Percentiles rank a stretch among this genome's conserved stretches.
Conservation (phyloP, 1,284 basidiomycete species). For the Erythrobasidium hasegawianum region DNA sequence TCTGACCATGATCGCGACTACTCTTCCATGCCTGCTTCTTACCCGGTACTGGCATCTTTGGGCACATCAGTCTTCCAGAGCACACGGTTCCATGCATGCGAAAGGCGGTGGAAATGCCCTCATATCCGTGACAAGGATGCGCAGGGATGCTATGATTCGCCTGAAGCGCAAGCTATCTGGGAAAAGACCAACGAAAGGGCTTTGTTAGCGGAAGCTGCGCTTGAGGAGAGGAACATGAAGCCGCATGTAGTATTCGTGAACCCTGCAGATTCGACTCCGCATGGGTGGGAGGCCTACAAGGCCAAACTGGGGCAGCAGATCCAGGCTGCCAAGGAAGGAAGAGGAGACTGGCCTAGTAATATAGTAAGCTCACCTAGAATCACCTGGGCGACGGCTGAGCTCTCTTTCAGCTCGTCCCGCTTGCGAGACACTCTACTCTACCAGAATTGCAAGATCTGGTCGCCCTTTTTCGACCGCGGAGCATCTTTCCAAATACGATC, state of each 20-base stretch:
- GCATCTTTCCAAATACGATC: constrained; percentile 74
- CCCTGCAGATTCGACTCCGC: constrained; percentile 61
- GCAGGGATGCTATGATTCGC: constrained; percentile 37
- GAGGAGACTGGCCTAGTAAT: constrained; percentile 55
- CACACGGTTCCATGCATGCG: constrained; percentile 87
- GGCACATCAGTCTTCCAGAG: constrained; percentile 60
- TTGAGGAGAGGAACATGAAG: constrained; percentile 13
- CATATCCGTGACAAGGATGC: constrained; percentile 38
- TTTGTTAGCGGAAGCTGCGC: constrained; percentile 1
- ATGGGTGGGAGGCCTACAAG: constrained; percentile 63
- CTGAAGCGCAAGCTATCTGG: constrained; percentile 28
- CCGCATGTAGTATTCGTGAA: constrained; percentile 67
- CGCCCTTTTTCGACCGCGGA: constrained; percentile 66
- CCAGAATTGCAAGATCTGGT: constrained; percentile 78
- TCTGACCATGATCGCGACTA: constrained; percentile 8
- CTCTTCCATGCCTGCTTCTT: constrained; percentile 3
- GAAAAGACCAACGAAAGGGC: constrained; percentile 17
- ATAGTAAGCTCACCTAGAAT: constrained; percentile 55
- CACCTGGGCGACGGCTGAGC: neutral
- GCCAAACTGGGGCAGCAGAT: constrained; percentile 54
- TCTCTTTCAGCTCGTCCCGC: constrained; percentile 63
- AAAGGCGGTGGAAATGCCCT: constrained; percentile 69
- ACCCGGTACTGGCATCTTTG: constrained; percentile 63
- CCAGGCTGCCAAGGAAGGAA: constrained; percentile 16
- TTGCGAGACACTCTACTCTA: constrained; percentile 77